A percentile compares a stretch with the other conserved stretches of the same genome.
These are phyloP conservation scores for Agroathelia rolfsii DNA, from an alignment of 1,284 basidiomycete genomes.

Conservation along the genomic window DNA sequence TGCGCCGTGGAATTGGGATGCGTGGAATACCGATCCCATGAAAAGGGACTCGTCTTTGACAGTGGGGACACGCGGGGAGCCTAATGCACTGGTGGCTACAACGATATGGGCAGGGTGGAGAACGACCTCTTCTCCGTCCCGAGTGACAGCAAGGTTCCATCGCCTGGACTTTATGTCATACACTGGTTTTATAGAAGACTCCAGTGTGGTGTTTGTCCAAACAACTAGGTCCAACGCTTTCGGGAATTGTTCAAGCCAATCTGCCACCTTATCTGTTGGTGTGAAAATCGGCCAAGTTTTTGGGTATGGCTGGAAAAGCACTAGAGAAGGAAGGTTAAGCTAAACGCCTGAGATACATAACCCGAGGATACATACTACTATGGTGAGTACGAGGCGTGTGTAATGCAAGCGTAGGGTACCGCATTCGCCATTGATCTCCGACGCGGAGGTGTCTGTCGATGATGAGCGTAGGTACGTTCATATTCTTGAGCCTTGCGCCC, in stretches of 20 bases:
- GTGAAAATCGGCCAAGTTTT: constrained; percentile 27
- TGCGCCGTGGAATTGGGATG: constrained; percentile 20
- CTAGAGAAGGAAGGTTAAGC: constrained; percentile 15
- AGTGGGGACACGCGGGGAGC: constrained; percentile 21
- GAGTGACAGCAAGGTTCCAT: constrained; percentile 23
- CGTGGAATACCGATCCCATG: constrained; percentile 22
- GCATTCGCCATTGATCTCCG: constrained; percentile 45
- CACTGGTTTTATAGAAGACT: constrained; percentile 17
- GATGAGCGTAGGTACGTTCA: constrained; percentile 37
- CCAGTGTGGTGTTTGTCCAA: constrained; percentile 24
- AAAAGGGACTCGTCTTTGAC: constrained; percentile 19
- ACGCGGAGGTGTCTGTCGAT: constrained; percentile 36
- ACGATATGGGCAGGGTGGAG: constrained; percentile 28
- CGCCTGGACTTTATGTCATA: constrained; percentile 19
- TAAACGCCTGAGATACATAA: constrained; percentile 19
- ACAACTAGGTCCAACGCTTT: constrained; percentile 25
- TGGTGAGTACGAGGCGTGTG: constrained; percentile 32
- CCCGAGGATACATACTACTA: constrained; percentile 19
- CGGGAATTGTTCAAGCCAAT: constrained; percentile 30
- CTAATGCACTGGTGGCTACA: constrained; percentile 26
- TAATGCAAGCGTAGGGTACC: constrained; percentile 40
- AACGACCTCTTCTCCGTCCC: constrained; percentile 17
- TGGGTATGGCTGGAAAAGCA: constrained; percentile 30
- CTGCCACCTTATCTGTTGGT: constrained; percentile 26
- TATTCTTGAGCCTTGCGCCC: constrained; percentile 42